Evolutionary conservation across 2,329 filamentous ascomycete species (phyloP).

Genomic region (Reticulascus tulasneorum): DNA sequence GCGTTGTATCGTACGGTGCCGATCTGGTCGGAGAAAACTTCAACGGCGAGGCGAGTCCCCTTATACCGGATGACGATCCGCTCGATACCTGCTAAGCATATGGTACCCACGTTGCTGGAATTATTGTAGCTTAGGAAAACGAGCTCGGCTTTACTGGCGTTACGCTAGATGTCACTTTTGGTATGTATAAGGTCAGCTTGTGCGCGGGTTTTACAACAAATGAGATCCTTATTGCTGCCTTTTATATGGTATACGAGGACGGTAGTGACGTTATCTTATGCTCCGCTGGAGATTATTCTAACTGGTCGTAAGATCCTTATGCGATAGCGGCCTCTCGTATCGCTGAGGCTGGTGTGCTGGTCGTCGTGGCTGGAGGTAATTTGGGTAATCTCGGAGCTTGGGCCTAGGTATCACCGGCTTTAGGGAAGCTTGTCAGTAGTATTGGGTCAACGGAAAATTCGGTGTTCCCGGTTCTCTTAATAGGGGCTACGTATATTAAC

Average conservation of each 20-base stretch:
- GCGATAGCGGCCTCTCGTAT: constrained; percentile 22
- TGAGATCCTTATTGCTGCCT: constrained; percentile 37
- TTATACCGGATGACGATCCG: constrained; percentile 35
- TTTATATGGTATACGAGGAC: constrained; percentile 38
- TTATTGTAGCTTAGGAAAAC: constrained; percentile 39
- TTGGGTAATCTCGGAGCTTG: constrained; percentile 18
- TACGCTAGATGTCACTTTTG: constrained; percentile 35
- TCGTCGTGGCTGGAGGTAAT: constrained; percentile 23
- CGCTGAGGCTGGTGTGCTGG: constrained; percentile 22
- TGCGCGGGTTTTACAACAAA: constrained; percentile 28
- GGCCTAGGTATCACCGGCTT: constrained; percentile 18
- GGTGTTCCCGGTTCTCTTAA: constrained; percentile 12
- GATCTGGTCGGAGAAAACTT: constrained; percentile 42
- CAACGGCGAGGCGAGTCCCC: constrained; percentile 18
- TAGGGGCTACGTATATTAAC: constrained; percentile 12
- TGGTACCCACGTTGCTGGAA: constrained; percentile 42
- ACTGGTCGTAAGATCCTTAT: constrained; percentile 22
- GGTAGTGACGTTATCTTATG: constrained; percentile 29
- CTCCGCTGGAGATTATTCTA: constrained; percentile 20
- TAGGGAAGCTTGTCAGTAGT: constrained; percentile 18
- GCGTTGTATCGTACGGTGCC: constrained; percentile 41
- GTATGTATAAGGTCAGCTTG: constrained; percentile 34
- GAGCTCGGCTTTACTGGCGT: constrained; percentile 34
- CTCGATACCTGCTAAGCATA: constrained; percentile 35
- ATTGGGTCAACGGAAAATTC: constrained; percentile 21